Base-by-base conservation (phyloP, 768 basidiomycete genomes). In the Sporobolomyces pararoseus region DNA sequence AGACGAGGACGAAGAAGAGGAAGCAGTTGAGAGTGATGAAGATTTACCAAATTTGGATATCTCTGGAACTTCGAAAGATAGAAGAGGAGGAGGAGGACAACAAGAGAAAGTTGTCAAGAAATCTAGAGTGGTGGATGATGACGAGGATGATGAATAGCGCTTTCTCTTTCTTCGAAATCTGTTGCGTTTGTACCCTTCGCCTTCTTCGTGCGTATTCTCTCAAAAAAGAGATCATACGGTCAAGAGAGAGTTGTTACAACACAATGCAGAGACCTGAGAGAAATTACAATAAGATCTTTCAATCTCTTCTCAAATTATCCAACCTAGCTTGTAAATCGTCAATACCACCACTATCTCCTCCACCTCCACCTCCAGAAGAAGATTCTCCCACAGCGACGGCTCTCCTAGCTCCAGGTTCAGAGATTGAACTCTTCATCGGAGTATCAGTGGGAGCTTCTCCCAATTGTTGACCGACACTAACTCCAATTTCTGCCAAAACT, bases 401-500 rank as follows among this genome's bases (percentile, higher is more conserved):
- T 77, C 88, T 88, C 65, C 88, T 86, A 60, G 83, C 13, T 5
- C 55, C 61, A 4, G 72, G 83, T 63, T 86, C 83, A 5, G 32
- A 27, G 7, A 86, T 82, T 16, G 89, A 52, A 37, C 62, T 34
- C 27, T 65, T 34, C 6, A 23, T 17, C 27, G 75, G 73, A 7
- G 75, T 57, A 25, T 72, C 53, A 14, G 77, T 75, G 16, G 78
- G 77, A 7, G 76, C 68, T 21, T 78, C 77, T 31, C 60, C 75
- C 27, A 78, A 72, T 74, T 81, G 92, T 80, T 98, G 96, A 3
- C 89, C 89, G 68, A 97, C 83, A 70, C 84, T 85, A 63, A 99
- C 89, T 39, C 96, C 96, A 67, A 99, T 96, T 83, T 98, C 96
- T 73, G 98, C 96, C 55, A 99, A 82, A 57, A 99, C 95, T 80